Evolutionary conservation across 2,329 filamentous ascomycete species (phyloP).

Genomic region (Aspergillus pseudonomiae): DNA sequence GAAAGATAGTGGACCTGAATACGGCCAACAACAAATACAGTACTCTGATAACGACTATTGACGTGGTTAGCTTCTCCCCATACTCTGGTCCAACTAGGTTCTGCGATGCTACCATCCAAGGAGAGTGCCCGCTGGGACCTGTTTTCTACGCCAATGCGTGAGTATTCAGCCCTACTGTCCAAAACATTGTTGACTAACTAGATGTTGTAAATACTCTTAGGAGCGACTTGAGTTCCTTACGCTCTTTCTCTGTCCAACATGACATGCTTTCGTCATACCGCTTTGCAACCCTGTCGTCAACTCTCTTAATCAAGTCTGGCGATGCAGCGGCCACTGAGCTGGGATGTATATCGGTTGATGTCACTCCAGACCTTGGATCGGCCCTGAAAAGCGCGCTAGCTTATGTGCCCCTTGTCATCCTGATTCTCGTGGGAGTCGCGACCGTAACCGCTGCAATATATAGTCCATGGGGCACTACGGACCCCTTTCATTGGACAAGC

Average conservation of each 20-base stretch:
- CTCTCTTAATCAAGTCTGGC: conserved; percentile 74
- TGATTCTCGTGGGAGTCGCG: conserved; percentile 78
- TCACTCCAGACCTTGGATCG: conserved; percentile 80
- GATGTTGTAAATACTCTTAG: conserved; percentile 21
- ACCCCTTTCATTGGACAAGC: conserved; percentile 94
- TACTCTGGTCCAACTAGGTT: conserved; percentile 64
- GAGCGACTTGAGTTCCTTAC: conserved; percentile 58
- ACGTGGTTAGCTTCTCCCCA: conserved; percentile 77
- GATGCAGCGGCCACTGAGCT: conserved; percentile 65
- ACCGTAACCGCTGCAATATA: conserved; percentile 83
- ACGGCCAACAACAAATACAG: conserved; percentile 64
- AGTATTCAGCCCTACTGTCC: conserved; percentile 23
- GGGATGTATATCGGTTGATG: conserved; percentile 77
- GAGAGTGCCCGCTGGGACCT: conserved; percentile 73
- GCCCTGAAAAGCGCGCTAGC: conserved; percentile 69
- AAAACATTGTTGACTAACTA: conserved; percentile 1
- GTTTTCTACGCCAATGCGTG: conserved; percentile 64
- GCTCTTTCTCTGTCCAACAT: conserved; percentile 73
- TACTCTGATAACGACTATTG: conserved; percentile 71
- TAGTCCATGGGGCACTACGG: conserved; percentile 90
- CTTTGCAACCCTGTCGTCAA: conserved; percentile 79
- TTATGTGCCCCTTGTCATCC: conserved; percentile 76
- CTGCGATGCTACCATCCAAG: conserved; percentile 64
- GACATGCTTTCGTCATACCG: conserved; percentile 81
- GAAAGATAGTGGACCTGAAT: conserved; percentile 75